phyloP scores from a whole-genome alignment of 2,329 filamentous ascomycete species.

The Penicillium sp. region DNA sequence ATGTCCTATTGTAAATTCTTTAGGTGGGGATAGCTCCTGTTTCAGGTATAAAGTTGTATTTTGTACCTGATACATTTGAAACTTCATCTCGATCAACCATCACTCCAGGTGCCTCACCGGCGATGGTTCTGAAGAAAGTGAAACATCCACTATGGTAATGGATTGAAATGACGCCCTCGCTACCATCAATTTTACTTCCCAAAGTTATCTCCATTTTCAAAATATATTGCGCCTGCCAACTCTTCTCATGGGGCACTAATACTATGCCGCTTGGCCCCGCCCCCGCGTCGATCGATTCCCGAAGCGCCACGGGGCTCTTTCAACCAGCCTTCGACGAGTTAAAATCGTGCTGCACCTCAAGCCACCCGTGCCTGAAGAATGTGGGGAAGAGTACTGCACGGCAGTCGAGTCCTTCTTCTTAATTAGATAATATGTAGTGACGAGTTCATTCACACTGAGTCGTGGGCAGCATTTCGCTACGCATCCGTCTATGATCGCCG shows the following conservation, averaged over 20 bases:
- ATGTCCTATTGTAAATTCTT: background rate
- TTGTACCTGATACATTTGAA: background rate
- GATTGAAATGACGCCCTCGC: background rate
- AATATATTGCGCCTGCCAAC: background rate
- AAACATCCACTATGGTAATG: no score
- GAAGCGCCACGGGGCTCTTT: constrained; percentile 21
- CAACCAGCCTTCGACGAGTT: background rate
- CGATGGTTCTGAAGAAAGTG: no score
- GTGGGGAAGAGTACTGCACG: background rate
- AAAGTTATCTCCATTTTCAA: no score
- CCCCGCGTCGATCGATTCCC: constrained; percentile 22
- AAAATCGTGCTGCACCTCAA: constrained; percentile 7
- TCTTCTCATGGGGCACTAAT: background rate
- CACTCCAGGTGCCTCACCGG: no score
- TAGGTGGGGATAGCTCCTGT: background rate
- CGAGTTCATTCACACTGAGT: background rate
- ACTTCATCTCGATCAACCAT: background rate
- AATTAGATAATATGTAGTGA: background rate
- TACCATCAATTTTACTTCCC: background rate
- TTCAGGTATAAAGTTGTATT: constrained; percentile 12
- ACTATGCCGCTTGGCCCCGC: background rate
- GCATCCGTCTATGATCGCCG: background rate
- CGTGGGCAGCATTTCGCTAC: background rate
- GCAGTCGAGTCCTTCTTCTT: background rate
- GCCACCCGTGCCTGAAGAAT: constrained; percentile 17